phyloP scores from a whole-genome alignment of 2,329 filamentous ascomycete species.

The Calonectria fujianensis region DNA sequence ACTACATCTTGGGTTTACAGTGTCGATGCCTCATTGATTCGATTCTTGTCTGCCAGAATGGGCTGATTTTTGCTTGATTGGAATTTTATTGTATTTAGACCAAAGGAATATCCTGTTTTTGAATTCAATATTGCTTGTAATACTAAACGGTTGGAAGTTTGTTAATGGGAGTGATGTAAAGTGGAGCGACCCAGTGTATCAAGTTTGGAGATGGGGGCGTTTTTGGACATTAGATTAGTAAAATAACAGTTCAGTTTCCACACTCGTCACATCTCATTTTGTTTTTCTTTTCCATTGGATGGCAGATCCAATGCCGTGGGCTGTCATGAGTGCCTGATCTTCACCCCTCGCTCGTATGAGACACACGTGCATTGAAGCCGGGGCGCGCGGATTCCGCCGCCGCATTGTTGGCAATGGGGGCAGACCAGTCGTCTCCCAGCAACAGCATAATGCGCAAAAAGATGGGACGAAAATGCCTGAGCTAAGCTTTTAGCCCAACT shows the following conservation, averaged over 20 bases:
- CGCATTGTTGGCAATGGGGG: background rate
- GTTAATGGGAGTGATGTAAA: background rate
- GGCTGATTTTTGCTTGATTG: background rate
- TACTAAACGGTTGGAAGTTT: background rate
- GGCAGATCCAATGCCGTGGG: background rate
- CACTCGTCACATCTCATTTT: background rate
- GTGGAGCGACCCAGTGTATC: background rate
- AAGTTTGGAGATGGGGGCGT: background rate
- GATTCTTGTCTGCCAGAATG: slow-evolving; percentile 17
- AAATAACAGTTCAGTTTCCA: slow-evolving; percentile 2
- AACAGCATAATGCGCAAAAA: background rate
- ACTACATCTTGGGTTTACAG: background rate
- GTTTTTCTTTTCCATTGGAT: background rate
- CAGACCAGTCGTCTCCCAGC: background rate
- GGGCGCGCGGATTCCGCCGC: slow-evolving; percentile 8
- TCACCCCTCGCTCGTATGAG: slow-evolving; percentile 3
- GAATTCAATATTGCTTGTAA: slow-evolving; percentile 14
- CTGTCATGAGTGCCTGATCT: background rate
- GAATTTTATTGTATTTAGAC: slow-evolving; percentile 14
- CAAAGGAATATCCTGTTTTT: background rate
- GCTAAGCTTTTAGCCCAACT: too few relatives aligned
- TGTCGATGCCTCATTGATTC: slow-evolving; percentile 2
- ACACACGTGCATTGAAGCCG: background rate
- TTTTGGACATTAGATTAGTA: background rate
- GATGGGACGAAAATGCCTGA: background rate